Percentiles rank a stretch among this genome's conserved stretches.
Conservation (phyloP, 257 asterid species). For the Nicotiana knightiana region DNA sequence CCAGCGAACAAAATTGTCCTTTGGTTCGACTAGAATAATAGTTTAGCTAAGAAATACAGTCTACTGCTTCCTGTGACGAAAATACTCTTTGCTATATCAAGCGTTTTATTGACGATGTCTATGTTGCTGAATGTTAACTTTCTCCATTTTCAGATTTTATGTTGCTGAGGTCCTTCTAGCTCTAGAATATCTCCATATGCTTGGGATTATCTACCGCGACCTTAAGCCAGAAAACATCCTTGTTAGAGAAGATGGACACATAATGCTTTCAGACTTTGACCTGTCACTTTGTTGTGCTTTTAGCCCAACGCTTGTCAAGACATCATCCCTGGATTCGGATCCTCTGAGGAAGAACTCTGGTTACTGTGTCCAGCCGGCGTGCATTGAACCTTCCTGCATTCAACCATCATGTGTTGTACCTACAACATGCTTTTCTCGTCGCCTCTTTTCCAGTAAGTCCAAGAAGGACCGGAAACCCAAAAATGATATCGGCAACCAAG, state of each 20-base stretch:
- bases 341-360: constrained; percentile 23
- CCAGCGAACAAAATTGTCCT: background rate
- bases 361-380: constrained; percentile 31
- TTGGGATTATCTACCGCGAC: constrained; percentile 34
- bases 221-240: constrained; percentile 36
- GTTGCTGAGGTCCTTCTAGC: constrained; percentile 34
- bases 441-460: constrained; percentile 26
- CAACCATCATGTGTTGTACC: constrained; percentile 35
- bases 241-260: constrained; percentile 35
- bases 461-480: constrained; percentile 31
- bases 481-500: constrained; percentile 29
- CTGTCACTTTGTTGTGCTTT: constrained; percentile 35
- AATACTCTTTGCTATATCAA: background rate
- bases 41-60: background rate
- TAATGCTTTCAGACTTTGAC: constrained; percentile 36
- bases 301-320: constrained; percentile 28
- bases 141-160: constrained; percentile 24
- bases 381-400: constrained; percentile 30
- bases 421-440: constrained; percentile 35
- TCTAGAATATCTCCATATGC: constrained; percentile 35
- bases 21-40: background rate
- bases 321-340: constrained; percentile 21
- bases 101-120: background rate
- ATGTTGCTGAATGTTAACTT: background rate
- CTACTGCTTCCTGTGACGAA: background rate